A percentile compares a stretch with the other conserved stretches of the same genome.
Conservation (phyloP, 441 rosid genomes). For the Raphanus hybrid region DNA sequence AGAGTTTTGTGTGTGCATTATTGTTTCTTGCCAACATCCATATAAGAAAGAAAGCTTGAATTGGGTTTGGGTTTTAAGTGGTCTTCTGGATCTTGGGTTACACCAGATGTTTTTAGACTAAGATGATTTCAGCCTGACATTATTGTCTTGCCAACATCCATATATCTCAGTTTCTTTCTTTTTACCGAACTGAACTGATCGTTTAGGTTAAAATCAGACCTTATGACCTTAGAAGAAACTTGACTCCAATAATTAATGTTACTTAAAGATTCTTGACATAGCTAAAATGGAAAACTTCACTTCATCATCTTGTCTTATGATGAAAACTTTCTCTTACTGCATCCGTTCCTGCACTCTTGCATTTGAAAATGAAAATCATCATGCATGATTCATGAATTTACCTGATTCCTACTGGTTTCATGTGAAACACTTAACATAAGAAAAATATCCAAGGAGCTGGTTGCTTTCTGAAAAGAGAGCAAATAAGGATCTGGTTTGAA, state of each 20-base stretch:
- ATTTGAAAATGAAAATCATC: not conserved
- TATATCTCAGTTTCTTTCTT: not conserved
- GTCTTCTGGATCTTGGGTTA: not conserved
- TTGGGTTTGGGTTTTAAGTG: not conserved
- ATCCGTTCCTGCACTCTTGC: constrained; percentile 11
- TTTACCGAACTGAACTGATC: not conserved
- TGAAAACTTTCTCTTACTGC: constrained; percentile 3
- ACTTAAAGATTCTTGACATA: constrained; percentile 1
- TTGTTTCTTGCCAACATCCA: not conserved
- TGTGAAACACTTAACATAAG: not conserved
- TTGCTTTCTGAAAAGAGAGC: not conserved
- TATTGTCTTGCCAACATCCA: not conserved
- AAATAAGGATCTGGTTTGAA: not conserved
- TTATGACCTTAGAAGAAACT: not conserved
- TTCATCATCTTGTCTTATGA: not conserved
- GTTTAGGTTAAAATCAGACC: not conserved
- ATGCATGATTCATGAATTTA: constrained; percentile 18
- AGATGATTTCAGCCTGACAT: not conserved
- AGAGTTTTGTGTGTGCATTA: not conserved
- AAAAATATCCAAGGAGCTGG: not conserved
- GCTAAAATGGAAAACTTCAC: not conserved
- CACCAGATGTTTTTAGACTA: not conserved
- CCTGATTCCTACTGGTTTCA: not conserved
- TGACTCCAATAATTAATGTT: not conserved
- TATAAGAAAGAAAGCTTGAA: not conserved